Evolutionary conservation across 148 eudicot genomes (phyloP), one percentile per base, ranked within the genome.

Genomic region (Amaranthus cruentus): DNA sequence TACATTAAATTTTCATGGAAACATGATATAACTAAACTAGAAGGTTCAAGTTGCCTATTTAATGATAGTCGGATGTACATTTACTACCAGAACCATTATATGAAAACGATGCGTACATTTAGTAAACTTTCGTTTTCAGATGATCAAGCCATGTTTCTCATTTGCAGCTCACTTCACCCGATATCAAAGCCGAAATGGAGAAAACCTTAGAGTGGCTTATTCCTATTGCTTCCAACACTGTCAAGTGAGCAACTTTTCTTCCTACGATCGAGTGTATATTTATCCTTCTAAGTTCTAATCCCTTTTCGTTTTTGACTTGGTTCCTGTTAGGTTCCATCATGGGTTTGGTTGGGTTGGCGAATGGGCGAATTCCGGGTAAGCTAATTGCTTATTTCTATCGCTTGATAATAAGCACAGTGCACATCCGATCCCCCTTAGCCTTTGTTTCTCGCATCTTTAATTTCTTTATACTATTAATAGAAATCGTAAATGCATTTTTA

Each of bases 311-410:
- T 75, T 62, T 65, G 51, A 42, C 11, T 47, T 73, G 69, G 57
- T 73, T 77, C 15, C 65, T 43, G 72, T 28, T 76, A 94, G 98
- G 83, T 89, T 84, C 59, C 97, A 89, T 85, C 98, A 94, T 60
- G 98, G 98, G 59, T 93, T 93, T 75, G 98, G 98, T 61, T 93
- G 98, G 98, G 98, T 93, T 78, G 98, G 98, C 77, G 98, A 94
- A 83, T 94, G 97, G 98, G 98, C 88, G 46, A 88, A 83, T 78
- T 83, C 90, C 0, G 89, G 96, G 98, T 92, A 78, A 89, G 87
- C 81, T n/a, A 67, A 44, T 55, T 73, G 71, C 65, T 65, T 58
- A 53, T 65, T 68, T 18, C 53, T 62, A 11, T 58, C 10, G 48
- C 57, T 60, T 9, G 43, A 7, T 6, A 38, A 5, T 21, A 6